A percentile compares a stretch with the other conserved stretches of the same genome.
phyloP scores from a whole-genome alignment of 2,329 filamentous ascomycete species.

The Fusarium transvaalense region DNA sequence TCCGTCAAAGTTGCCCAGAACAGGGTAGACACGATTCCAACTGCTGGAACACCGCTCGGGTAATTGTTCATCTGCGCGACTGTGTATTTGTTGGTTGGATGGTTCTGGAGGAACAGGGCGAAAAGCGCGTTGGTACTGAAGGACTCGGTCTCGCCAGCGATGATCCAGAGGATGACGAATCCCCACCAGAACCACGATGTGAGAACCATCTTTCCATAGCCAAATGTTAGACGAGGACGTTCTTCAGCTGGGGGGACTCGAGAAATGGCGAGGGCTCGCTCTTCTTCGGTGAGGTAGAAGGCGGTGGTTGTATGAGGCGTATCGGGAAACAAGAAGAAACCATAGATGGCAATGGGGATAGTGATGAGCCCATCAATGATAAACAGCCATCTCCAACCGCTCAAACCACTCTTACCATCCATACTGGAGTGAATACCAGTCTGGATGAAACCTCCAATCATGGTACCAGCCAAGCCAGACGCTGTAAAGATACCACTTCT shows the following conservation, averaged over 20 bases:
- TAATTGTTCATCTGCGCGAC: constrained; percentile 68
- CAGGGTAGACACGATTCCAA: constrained; percentile 70
- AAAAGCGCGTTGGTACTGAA: constrained; percentile 74
- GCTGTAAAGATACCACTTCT: constrained; percentile 73
- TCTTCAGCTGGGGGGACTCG: constrained; percentile 57
- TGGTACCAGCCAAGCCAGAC: constrained; percentile 68
- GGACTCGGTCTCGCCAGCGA: constrained; percentile 78
- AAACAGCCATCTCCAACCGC: constrained; percentile 78
- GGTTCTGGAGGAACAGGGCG: constrained; percentile 63
- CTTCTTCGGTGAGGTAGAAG: constrained; percentile 60
- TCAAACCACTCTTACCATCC: constrained; percentile 64
- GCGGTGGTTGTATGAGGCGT: constrained; percentile 62
- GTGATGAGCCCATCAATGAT: constrained; percentile 73
- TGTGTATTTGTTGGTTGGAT: constrained; percentile 58
- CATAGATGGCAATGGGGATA: constrained; percentile 53
- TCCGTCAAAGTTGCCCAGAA: constrained; percentile 79
- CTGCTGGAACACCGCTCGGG: constrained; percentile 67
- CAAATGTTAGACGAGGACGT: constrained; percentile 59
- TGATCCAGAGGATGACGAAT: constrained; percentile 75
- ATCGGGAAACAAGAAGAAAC: constrained; percentile 55
- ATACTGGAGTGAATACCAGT: constrained; percentile 68
- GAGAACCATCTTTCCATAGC: constrained; percentile 68
- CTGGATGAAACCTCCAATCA: constrained; percentile 67
- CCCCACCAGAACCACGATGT: constrained; percentile 74
- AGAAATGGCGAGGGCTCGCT: constrained; percentile 58